Percentiles rank a stretch among this genome's conserved stretches.
phyloP scores from a whole-genome alignment of 306 rosid species.

The Inga oerstediana region DNA sequence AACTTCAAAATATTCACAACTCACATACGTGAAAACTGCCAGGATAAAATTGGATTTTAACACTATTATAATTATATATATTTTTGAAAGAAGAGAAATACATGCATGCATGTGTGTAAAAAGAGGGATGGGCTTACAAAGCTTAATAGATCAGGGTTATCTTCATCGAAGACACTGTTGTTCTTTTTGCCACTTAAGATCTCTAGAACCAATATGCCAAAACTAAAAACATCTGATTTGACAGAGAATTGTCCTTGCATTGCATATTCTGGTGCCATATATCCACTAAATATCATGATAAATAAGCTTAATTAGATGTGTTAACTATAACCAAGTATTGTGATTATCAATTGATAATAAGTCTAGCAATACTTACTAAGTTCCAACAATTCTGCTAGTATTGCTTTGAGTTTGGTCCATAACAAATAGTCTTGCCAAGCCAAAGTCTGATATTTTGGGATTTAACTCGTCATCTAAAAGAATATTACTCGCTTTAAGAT shows the following conservation, averaged over 20 bases:
- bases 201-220: not conserved
- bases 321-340: too few species aligned
- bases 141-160: too few species aligned
- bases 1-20: too few species aligned
- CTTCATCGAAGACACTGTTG: too few species aligned
- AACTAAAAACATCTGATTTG: not conserved
- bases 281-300: not conserved
- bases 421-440: not conserved
- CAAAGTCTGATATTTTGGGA: not conserved
- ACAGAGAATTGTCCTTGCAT: not conserved
- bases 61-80: too few species aligned
- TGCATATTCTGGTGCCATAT: not conserved
- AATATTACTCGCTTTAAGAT: not conserved
- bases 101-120: too few species aligned
- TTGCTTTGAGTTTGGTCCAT: not conserved
- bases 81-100: too few species aligned
- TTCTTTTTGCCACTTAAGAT: not conserved
- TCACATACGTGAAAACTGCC: too few species aligned
- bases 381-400: not conserved
- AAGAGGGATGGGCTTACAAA: too few species aligned
- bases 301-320: too few species aligned
- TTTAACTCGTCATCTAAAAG: not conserved
- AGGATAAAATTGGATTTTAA: too few species aligned
- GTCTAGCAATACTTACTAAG: not conserved
- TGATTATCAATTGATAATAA: too few species aligned